phyloP scores from a whole-genome alignment of 371 early-diverging fungal genomes.

The Cokeromyces recurvatus region DNA sequence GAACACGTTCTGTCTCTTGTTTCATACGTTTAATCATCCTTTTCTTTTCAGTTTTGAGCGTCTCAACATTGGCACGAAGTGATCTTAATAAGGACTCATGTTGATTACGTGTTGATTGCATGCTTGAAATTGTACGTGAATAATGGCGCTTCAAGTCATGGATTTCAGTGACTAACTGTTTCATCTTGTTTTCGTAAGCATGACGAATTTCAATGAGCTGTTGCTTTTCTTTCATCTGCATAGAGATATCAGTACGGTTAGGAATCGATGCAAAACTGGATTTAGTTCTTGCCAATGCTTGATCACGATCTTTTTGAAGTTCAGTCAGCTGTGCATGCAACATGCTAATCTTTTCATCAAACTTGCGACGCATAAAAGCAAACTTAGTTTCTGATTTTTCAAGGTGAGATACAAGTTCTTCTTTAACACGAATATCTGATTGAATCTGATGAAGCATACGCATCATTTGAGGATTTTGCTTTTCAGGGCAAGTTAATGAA shows the following conservation, averaged over 20 bases:
- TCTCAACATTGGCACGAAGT: conserved; percentile 56
- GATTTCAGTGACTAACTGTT: conserved; percentile 64
- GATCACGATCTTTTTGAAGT: conserved; percentile 66
- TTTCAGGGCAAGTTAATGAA: background rate
- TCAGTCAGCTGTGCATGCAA: conserved; percentile 56
- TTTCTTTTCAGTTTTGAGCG: conserved; percentile 71
- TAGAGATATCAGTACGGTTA: conserved; percentile 18
- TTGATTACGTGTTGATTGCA: conserved; percentile 52
- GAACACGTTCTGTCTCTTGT: conserved; percentile 64
- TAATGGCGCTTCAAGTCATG: conserved; percentile 63
- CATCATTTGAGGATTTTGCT: conserved; percentile 34
- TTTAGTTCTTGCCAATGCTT: conserved; percentile 48
- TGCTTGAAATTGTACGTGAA: conserved; percentile 48
- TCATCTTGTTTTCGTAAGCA: conserved; percentile 69
- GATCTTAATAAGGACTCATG: conserved; percentile 50
- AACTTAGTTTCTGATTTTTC: conserved; percentile 59
- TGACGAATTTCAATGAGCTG: conserved; percentile 42
- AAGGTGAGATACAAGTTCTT: conserved; percentile 54
- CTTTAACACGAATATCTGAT: conserved; percentile 67
- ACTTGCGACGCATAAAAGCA: conserved; percentile 57
- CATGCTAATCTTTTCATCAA: conserved; percentile 62
- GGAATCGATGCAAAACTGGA: conserved; percentile 16
- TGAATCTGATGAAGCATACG: conserved; percentile 66
- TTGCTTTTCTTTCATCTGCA: conserved; percentile 37
- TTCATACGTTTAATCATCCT: conserved; percentile 79